Base-by-base conservation (phyloP, 345 rosid species). In the Pugionium dolabratum region DNA sequence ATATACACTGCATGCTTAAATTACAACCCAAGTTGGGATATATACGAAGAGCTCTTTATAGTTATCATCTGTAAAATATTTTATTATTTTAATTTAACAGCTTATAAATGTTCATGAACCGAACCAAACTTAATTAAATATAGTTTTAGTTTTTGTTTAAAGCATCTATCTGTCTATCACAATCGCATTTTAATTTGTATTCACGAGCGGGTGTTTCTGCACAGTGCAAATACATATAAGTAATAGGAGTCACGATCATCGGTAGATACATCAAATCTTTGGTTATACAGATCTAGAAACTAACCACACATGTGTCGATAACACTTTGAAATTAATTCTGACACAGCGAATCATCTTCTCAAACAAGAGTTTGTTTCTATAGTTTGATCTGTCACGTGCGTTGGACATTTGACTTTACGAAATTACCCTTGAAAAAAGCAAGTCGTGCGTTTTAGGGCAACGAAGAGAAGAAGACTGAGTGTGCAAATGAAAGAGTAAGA, bases 291-390 rank as follows among this genome's bases (percentile, higher is more conserved):
- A 60, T 54, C 68, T 9, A 9, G 45, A 60, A 59, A 66, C 46
- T 55, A 72, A 66, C 67, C 67, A 73, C 66, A 66, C 76, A 73
- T 73, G 76, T 73, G 76, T 59, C 62, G 51, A 54, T 59, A 66
- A 62, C 34, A 59, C 62, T 66, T 34, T 18, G 18, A 18, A 18
- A 18, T 18, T 18, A 34, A 34, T 34, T 37, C 6, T 37, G 7
- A 37, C 41, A 37, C 7, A 37, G 9, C 44, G 44, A 40, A 40
- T 40, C 44, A 59, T 53, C 59, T 2, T 8, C 44, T 40, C n/a
- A 40, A 40, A 40, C 9, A 1, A 40, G 10, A 40, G 2, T 40
- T 8, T 40, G 10, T 40, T 1, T 8, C 0, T 9, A 9, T 9
- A 1, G 4, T 40, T 36, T 5, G 40, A 36, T 58, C 61, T 35